phyloP scores from a whole-genome alignment of 2,329 filamentous ascomycete species.

The Trichoderma polysporum region DNA sequence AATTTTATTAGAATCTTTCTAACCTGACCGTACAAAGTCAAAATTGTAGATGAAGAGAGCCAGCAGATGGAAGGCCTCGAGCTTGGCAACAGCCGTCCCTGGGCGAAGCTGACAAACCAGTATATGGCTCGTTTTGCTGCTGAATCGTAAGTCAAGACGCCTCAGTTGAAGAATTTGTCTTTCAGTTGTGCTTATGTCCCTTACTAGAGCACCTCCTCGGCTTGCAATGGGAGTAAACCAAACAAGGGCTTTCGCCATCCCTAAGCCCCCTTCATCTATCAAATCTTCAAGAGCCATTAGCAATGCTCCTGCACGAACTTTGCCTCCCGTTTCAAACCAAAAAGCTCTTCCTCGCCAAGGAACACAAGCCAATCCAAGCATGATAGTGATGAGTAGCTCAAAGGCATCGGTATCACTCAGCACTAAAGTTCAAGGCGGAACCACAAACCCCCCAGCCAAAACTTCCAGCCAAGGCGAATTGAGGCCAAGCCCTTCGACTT shows the following conservation, averaged over 20 bases:
- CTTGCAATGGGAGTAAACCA: slow-evolving; percentile 3
- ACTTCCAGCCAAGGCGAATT: background rate
- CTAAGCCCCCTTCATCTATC: background rate
- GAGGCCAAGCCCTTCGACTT: background rate
- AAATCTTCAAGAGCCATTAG: background rate
- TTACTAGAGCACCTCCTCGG: slow-evolving; percentile 22
- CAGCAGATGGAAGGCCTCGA: slow-evolving; percentile 27
- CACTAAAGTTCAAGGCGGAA: background rate
- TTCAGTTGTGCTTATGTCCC: background rate
- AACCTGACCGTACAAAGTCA: slow-evolving; percentile 20
- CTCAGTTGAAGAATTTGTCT: no score
- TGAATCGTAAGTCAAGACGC: slow-evolving; percentile 19
- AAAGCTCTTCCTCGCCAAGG: background rate
- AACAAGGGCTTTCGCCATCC: background rate
- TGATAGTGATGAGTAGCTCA: background rate
- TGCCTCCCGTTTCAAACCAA: background rate
- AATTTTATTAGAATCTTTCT: no score
- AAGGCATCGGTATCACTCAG: background rate
- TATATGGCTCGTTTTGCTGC: slow-evolving; percentile 17
- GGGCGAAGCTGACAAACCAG: slow-evolving; percentile 23
- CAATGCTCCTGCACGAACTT: background rate
- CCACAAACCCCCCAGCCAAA: no score
- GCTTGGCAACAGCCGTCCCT: slow-evolving; percentile 26
- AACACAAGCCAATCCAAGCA: background rate
- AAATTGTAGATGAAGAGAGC: slow-evolving; percentile 27